Evolutionary conservation across 345 rosid genomes (phyloP), one percentile per base, ranked within the genome.

Genomic region (Isatis tinctoria): DNA sequence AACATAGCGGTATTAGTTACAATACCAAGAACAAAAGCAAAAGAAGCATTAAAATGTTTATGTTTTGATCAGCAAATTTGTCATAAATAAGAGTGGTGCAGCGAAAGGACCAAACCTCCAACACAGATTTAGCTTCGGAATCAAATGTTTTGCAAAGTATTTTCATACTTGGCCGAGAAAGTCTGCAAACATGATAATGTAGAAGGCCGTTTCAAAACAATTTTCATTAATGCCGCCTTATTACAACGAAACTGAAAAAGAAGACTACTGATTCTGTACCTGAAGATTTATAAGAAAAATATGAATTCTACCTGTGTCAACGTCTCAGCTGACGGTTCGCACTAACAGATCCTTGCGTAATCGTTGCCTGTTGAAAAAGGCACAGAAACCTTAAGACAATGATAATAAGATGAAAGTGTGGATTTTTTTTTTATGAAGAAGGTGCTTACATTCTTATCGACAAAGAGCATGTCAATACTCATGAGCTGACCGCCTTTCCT

Each of bases 91-190:
- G 41, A 77, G 58, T 45, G 49, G 43, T 61, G 65, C 65, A 61
- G 51, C 0, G 8, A 62, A 44, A 45, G 54, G 36, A 36, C 20
- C 59, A 56, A 53, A 88, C 96, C 94, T 91, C 91, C 80, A 91
- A 73, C 12, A 51, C 72, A 57, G 82, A 78, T 81, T 87, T 85
- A 65, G 90, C 90, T 78, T 90, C 90, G 12, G 70, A 67, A 77
- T 85, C 88, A 82, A 92, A 86, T 40, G 86, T 84, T 83, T 86
- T 92, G 92, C 97, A 95, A 51, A 92, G 97, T 84, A 95, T n/a
- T 92, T 76, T 90, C 97, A 72, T 92, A 92, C 60, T 78, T 90
- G 32, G 61, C 84, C 37, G 79, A 83, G 47, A 66, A 80, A 53
- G 65, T 60, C 97, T 93, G 86, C 59, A 41, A 73, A n/a, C 72